Conservation (phyloP, 2,329 filamentous ascomycete species). For the Venturia aucupariae region DNA sequence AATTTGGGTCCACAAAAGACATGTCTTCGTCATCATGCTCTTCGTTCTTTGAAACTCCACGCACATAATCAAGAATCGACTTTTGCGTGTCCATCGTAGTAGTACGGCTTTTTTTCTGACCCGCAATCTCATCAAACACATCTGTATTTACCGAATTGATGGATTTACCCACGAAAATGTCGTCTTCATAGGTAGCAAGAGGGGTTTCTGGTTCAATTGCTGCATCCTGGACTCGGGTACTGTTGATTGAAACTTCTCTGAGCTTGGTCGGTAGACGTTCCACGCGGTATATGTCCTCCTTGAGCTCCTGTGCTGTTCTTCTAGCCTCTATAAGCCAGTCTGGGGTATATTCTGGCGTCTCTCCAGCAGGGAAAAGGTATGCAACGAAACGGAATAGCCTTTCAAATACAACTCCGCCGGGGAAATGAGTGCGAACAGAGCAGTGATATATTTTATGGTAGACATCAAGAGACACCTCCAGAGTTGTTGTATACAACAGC, state of each 20-base stretch:
- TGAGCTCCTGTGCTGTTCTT: neutral
- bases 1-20: neutral
- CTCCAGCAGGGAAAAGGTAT: neutral
- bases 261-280: neutral
- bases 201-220: too few relatives aligned
- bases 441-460: neutral
- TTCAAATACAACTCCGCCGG: neutral
- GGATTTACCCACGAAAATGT: too few relatives aligned
- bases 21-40: neutral
- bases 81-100: neutral
- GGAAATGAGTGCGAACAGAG: neutral
- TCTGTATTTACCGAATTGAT: too few relatives aligned
- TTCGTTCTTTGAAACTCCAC: neutral
- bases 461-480: neutral
- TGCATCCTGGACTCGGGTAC: neutral
- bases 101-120: neutral
- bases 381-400: neutral
- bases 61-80: neutral
- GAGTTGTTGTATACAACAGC: neutral
- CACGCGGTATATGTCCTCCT: neutral
- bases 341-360: neutral
- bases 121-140: neutral
- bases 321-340: neutral
- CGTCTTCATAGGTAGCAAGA: too few relatives aligned
- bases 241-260: slow-evolving; percentile 3